Evolutionary conservation across 2,329 filamentous ascomycete genomes (phyloP), one percentile per base, ranked within the genome.

Genomic region (Calonectria montana): DNA sequence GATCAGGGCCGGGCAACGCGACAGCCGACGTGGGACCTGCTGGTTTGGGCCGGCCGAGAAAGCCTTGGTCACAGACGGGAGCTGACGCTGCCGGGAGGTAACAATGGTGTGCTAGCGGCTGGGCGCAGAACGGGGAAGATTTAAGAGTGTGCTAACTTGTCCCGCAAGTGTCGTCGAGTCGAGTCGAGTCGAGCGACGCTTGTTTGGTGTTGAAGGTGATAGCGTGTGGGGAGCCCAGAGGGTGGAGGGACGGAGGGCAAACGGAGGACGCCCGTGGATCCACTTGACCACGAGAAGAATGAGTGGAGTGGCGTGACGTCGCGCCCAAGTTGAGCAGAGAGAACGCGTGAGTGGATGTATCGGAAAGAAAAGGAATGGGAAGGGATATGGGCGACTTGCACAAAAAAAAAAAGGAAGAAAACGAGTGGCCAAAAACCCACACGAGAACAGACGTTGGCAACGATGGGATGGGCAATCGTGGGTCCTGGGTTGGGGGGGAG

Each of bases 241-340:
- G 4, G 39, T 16, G 23, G 45, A 59, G 50, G 2, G 67, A 63
- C 41, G 61, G 31, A 61, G 31, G 62, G 55, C 23, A 62, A 48
- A 53, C 50, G 61, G 31, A 61, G 47, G 61, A 29, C 47, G 48
- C 43, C 31, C 25, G 59, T n/a, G 63, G 69, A 43, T 67, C 63
- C 69, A 70, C 69, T 61, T 53, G 65, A 68, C 65, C 65, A 21
- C 65, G 21, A 67, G 55, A 59, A 63, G 37, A 67, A 61, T 77
- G 72, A 67, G 75, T 71, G 77, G 74, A 78, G 75, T 78, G 73
- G 76, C 71, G 67, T 69, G 64, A 73, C 71, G 67, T 72, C 63
- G 69, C 74, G 70, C 66, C 48, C 75, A 69, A 16, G 45, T 16
- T 43, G 41, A 67, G 53, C 59, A 68, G 74, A 74, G 64, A 67